Base-by-base conservation (phyloP, 2,329 filamentous ascomycete species). In the Mycosphaerella arachidis region DNA sequence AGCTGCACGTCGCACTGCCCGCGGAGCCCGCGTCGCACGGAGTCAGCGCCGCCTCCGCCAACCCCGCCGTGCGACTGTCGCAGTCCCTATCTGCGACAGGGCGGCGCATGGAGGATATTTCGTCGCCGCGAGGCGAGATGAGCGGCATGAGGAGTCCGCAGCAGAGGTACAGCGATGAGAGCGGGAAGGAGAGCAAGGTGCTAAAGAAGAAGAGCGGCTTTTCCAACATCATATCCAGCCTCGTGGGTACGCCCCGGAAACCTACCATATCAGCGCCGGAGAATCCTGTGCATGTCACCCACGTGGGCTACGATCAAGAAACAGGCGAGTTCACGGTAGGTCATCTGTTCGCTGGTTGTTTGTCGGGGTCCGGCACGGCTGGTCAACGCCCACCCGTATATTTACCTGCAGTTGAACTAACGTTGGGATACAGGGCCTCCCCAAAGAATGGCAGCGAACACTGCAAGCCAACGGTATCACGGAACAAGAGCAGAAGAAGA, bases 221-320 rank as follows among this genome's bases (percentile, higher is more conserved):
- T 72, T 92, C 90, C 16, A 90, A 87, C 67, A 92, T 96, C 71
- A 87, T 96, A 80, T 93, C 87, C 74, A 93, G 88, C 73, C 79
- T 87, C 72, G 86, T 95, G 60, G 89, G 90, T 66, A 93, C 92
- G 37, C 92, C 90, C 56, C 90, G 92, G 76, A 91, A 92, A 66
- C 91, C 94, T 51, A 86, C 93, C 75, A 99, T 99, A 70, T 97
- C 94, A n/a, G 91, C 92, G 40, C 94, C 94, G 57, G 92, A 96
- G 76, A 97, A 99, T 71, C 94, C 94, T 53, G 92, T 97, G 61
- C 94, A 97, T 77, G 91, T 99, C 70, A 97, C 93, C 59, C 94
- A 99, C 76, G 94, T 99, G 66, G 93, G 93, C 68, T 97, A 96
- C 75, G 93, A 99, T 76, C 96, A 94, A 77, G 84, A 90, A 70